Evolutionary conservation across 2,329 filamentous ascomycete genomes (phyloP).

Genomic region (Pseudovirgaria hyperparasitica): DNA sequence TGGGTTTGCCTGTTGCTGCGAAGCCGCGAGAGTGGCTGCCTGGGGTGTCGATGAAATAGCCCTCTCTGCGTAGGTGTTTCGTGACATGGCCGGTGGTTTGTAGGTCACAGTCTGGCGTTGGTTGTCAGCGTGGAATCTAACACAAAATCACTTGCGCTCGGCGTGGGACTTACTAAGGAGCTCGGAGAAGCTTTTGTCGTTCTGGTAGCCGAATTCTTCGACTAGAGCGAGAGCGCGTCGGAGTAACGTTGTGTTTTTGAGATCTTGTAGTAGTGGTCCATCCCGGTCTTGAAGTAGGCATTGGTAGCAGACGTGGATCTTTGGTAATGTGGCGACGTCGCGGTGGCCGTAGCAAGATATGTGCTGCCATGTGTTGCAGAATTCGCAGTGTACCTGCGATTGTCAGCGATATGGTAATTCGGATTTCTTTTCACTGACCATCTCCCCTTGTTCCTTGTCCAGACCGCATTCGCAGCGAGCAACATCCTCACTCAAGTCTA

Average conservation of each 20-base stretch:
- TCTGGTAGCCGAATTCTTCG: constrained; percentile 7
- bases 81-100: constrained; percentile 7
- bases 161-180: constrained; percentile 8
- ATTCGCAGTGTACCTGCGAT: constrained; percentile 29
- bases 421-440: constrained; percentile 24
- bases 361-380: constrained; percentile 34
- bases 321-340: constrained; percentile 26
- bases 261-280: constrained; percentile 7
- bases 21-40: constrained; percentile 5
- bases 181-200: constrained; percentile 8
- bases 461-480: constrained; percentile 31
- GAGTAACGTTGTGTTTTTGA: constrained; percentile 8
- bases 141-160: not conserved
- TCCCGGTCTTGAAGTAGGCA: constrained; percentile 26
- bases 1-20: constrained; percentile 4
- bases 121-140: constrained; percentile 1
- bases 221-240: constrained; percentile 11
- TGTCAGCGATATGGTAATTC: constrained; percentile 1
- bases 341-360: constrained; percentile 33
- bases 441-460: constrained; percentile 24
- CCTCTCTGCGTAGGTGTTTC: constrained; percentile 7
- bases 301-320: constrained; percentile 33
- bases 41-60: constrained; percentile 4
- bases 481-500: constrained; percentile 4
- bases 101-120: constrained; percentile 9